Conservation (phyloP, 2,329 filamentous ascomycete species). For the Clonostachys rhizophaga region DNA sequence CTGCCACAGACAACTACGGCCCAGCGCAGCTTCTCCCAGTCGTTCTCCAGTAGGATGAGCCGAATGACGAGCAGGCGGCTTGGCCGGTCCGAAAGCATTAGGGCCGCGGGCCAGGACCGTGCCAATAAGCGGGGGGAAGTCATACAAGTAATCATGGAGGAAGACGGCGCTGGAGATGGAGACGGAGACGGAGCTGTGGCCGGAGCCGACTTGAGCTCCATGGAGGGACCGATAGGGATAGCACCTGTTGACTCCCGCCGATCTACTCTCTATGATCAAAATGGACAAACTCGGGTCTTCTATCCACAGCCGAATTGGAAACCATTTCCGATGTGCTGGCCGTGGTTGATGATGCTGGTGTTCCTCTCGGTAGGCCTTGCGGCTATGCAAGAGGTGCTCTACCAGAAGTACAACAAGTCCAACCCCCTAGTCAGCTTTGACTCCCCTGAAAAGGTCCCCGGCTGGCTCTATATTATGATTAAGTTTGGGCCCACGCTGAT, state of each 20-base stretch:
- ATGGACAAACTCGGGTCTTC: slow-evolving; percentile 37
- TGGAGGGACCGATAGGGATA: slow-evolving; percentile 34
- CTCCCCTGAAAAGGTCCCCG: slow-evolving; percentile 41
- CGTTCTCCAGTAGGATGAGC: slow-evolving; percentile 26
- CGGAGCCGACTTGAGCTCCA: slow-evolving; percentile 39
- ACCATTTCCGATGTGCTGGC: slow-evolving; percentile 60
- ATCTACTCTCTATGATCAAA: slow-evolving; percentile 27
- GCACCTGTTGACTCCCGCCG: slow-evolving; percentile 22
- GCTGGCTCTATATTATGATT: slow-evolving; percentile 52
- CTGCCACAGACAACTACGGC: slow-evolving; percentile 25
- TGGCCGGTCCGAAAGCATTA: slow-evolving; percentile 34
- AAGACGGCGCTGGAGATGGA: neutral
- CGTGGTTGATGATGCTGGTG: slow-evolving; percentile 51
- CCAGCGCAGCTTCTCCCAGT: slow-evolving; percentile 28
- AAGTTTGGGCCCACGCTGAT: slow-evolving; percentile 60
- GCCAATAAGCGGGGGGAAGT: slow-evolving; percentile 56
- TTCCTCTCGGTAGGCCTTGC: slow-evolving; percentile 48
- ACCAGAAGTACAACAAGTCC: slow-evolving; percentile 36
- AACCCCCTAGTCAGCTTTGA: slow-evolving; percentile 44
- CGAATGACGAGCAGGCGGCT: slow-evolving; percentile 13
- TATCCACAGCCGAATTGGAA: slow-evolving; percentile 64
- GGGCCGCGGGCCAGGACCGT: slow-evolving; percentile 48
- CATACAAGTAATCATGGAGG: slow-evolving; percentile 49
- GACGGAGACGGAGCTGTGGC: slow-evolving; percentile 24
- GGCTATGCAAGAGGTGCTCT: slow-evolving; percentile 48